Evolutionary conservation across 73 alveolate species (phyloP).

Genomic region (Tetrahymena malaccensis): DNA sequence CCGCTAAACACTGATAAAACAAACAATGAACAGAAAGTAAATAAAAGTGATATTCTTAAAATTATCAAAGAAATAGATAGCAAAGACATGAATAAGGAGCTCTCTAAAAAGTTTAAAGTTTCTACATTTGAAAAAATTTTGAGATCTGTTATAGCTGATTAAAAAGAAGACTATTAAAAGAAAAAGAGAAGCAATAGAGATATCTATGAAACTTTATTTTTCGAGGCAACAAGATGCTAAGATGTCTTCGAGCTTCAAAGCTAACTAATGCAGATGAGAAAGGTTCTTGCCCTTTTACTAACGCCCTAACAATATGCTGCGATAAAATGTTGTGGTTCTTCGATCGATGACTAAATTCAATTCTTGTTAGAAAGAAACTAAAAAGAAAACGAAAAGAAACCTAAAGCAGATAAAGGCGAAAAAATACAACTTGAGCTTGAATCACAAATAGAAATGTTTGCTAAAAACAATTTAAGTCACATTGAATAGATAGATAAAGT

Average conservation of each 20-base stretch:
- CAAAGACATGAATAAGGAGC: background rate
- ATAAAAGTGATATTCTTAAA: background rate
- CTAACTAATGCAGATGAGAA: background rate
- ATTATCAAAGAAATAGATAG: background rate
- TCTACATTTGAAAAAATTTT: background rate
- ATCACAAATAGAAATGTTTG: background rate
- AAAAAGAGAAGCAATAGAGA: background rate
- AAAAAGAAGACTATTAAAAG: background rate
- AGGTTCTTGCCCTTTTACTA: background rate
- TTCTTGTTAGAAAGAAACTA: background rate
- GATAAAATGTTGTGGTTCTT: background rate
- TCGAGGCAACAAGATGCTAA: background rate
- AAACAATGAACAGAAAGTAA: background rate
- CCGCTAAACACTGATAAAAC: background rate
- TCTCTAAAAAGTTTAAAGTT: background rate
- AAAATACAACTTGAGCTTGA: background rate
- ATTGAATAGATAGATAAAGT: background rate
- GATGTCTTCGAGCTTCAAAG: background rate
- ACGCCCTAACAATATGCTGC: background rate
- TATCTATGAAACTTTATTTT: background rate
- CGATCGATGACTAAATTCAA: background rate
- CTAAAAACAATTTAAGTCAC: background rate
- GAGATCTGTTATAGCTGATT: background rate
- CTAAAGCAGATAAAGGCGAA: background rate
- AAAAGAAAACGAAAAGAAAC: background rate